Evolutionary conservation across 306 rosid genomes (phyloP).

Genomic region (barrel medic (Medicago truncatula)): DNA sequence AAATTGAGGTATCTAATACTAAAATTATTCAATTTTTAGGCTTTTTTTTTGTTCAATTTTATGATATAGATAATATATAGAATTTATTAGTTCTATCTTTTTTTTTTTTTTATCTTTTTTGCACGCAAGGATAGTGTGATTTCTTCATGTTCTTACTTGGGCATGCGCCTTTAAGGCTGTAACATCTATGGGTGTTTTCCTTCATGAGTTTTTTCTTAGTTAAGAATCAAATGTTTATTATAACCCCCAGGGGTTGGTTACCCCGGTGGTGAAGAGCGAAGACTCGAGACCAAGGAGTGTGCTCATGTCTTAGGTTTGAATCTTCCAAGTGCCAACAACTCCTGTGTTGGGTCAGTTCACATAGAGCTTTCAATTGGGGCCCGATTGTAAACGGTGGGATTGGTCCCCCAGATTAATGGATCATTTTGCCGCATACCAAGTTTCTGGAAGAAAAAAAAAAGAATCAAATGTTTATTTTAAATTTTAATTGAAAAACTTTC

Average conservation of each 20-base stretch:
- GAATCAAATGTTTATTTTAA: background rate
- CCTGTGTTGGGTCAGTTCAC: too few relatives aligned
- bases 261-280: too few relatives aligned
- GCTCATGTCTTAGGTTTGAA: too few relatives aligned
- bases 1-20: conserved; percentile 66
- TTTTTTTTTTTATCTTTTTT: background rate
- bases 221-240: background rate
- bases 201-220: background rate
- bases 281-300: too few relatives aligned
- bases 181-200: background rate
- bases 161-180: background rate
- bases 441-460: too few relatives aligned
- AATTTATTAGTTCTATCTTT: background rate
- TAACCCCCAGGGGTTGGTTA: too few relatives aligned
- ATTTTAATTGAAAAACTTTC: background rate
- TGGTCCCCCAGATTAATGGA: too few relatives aligned
- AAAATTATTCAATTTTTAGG: background rate
- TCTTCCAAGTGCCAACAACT: too few relatives aligned
- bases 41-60: background rate
- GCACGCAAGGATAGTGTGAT: background rate
- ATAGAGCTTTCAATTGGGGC: too few relatives aligned
- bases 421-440: too few relatives aligned
- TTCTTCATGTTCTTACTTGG: conserved; percentile 6
- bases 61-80: too few relatives aligned
- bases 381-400: too few relatives aligned